Conservation (phyloP, 2,329 filamentous ascomycete genomes). For the Knoxdaviesia capensis region DNA sequence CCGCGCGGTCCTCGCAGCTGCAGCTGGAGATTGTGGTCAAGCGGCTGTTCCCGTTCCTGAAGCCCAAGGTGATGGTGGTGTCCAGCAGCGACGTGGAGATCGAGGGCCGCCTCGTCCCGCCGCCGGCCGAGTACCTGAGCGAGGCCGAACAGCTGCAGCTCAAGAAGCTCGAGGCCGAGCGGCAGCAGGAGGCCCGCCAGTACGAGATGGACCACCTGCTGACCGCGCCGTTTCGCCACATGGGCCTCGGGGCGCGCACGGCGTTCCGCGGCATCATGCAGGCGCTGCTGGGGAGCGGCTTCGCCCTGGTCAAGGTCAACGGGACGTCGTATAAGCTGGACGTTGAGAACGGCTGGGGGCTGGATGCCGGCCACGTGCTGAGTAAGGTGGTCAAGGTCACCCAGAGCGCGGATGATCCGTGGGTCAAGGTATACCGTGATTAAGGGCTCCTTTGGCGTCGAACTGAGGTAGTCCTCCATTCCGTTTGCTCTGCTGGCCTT, state of each 20-base stretch:
- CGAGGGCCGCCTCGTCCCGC: conserved; percentile 15
- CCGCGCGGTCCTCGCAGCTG: conserved; percentile 13
- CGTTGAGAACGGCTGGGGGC: conserved; percentile 32
- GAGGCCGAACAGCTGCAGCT: conserved; percentile 12
- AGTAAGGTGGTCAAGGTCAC: conserved; percentile 26
- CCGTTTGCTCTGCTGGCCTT: no score
- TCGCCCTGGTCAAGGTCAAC: conserved; percentile 26
- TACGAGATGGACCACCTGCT: conserved; percentile 34
- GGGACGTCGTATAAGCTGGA: conserved; percentile 35
- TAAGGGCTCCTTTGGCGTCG: not conserved
- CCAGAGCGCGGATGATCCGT: conserved; percentile 1
- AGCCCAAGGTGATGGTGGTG: conserved; percentile 20
- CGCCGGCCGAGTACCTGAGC: conserved; percentile 17
- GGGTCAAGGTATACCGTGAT: conserved; percentile 3
- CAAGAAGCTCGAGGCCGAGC: conserved; percentile 16
- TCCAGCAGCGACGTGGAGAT: conserved; percentile 14
- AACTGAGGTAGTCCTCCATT: no score
- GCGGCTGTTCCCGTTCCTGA: conserved; percentile 26
- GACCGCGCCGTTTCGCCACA: conserved; percentile 35
- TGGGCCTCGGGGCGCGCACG: conserved; percentile 17
- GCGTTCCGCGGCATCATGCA: conserved; percentile 25
- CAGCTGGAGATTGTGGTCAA: conserved; percentile 31
- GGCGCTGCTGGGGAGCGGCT: conserved; percentile 35
- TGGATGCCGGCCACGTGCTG: conserved; percentile 36
- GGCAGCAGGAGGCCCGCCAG: conserved; percentile 19